phyloP scores from a whole-genome alignment of 2,329 filamentous ascomycete genomes.

The Zelopaecilomyces penicillatus region DNA sequence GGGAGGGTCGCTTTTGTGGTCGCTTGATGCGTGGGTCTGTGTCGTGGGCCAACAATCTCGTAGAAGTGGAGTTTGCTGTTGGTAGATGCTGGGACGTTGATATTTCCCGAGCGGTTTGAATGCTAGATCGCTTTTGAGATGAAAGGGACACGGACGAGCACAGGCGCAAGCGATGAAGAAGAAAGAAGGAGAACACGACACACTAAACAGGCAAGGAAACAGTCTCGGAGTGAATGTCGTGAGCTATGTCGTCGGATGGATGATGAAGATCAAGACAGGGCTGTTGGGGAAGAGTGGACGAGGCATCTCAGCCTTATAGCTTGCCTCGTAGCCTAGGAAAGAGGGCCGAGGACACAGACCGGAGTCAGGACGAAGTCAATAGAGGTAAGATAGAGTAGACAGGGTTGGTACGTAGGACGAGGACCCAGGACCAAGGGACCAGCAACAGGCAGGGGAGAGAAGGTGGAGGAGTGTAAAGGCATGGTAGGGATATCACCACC shows the following conservation, averaged over 20 bases:
- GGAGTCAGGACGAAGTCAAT: conserved; percentile 5
- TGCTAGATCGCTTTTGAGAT: no score
- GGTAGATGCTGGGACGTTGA: no score
- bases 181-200: no score
- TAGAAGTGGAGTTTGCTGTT: no score
- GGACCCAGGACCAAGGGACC: not conserved
- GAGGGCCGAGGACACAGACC: conserved; percentile 6
- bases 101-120: no score
- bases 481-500: not conserved
- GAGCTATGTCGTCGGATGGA: conserved; percentile 9
- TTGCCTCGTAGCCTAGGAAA: conserved; percentile 22
- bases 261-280: conserved; percentile 18
- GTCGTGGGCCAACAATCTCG: conserved; percentile 4
- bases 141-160: no score
- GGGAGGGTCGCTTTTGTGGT: not conserved
- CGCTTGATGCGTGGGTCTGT: conserved; percentile 1
- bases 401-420: not conserved
- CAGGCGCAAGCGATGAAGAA: no score
- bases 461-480: not conserved
- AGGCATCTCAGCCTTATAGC: conserved; percentile 50
- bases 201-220: not conserved
- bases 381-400: not conserved
- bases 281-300: conserved; percentile 19
- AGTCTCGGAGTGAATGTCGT: not conserved
- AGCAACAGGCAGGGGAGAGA: not conserved